Evolutionary conservation across 192 early-diverging fungal species (phyloP).

Genomic region (Coemansia umbellata): DNA sequence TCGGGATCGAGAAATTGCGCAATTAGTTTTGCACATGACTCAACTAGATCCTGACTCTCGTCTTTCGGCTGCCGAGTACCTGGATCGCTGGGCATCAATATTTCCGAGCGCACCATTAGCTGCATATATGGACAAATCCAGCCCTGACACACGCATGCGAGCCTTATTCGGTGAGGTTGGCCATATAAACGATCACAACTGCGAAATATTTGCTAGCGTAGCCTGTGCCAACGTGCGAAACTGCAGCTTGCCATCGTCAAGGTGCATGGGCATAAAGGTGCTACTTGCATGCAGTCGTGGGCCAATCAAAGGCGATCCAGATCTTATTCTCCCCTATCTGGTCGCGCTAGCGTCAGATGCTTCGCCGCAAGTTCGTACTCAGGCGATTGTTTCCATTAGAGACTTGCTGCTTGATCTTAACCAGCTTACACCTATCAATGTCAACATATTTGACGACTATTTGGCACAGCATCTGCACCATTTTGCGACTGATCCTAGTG

Average conservation of each 20-base stretch:
- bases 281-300: slow-evolving; percentile 34
- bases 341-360: slow-evolving; percentile 31
- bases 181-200: slow-evolving; percentile 18
- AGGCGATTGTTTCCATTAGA: slow-evolving; percentile 30
- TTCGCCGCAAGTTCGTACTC: slow-evolving; percentile 36
- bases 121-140: slow-evolving; percentile 36
- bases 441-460: slow-evolving; percentile 87
- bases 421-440: slow-evolving; percentile 73
- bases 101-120: slow-evolving; percentile 36
- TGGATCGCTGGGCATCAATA: slow-evolving; percentile 64
- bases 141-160: slow-evolving; percentile 35
- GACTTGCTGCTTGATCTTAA: slow-evolving; percentile 64
- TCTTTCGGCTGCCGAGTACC: slow-evolving; percentile 68
- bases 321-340: slow-evolving; percentile 41
- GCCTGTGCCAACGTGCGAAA: slow-evolving; percentile 45
- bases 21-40: slow-evolving; percentile 83
- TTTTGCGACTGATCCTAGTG: slow-evolving; percentile 68
- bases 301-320: slow-evolving; percentile 29
- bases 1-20: slow-evolving; percentile 72
- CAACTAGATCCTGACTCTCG: slow-evolving; percentile 74
- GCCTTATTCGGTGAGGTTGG: slow-evolving; percentile 25
- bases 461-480: slow-evolving; percentile 71
- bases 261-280: slow-evolving; percentile 41
- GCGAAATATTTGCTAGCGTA: slow-evolving; percentile 38
- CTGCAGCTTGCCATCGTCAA: slow-evolving; percentile 31